Conservation (phyloP, 257 asterid genomes). For the Asclepias syriaca region DNA sequence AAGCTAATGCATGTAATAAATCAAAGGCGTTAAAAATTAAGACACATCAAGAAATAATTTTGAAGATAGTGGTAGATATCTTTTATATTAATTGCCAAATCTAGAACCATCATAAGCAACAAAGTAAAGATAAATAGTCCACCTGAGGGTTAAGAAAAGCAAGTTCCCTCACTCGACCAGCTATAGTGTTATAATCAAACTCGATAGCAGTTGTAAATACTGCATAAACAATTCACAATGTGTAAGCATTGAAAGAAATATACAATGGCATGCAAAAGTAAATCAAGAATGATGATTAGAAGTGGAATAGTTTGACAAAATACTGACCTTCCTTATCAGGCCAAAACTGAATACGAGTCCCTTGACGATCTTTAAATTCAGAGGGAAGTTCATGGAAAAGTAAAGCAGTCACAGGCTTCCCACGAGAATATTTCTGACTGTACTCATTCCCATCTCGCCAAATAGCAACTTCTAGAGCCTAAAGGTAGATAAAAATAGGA, state of each 20-base stretch:
- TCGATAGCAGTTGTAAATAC: slow-evolving; percentile 77
- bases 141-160: slow-evolving; percentile 99
- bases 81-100: too few relatives aligned
- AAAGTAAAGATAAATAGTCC: slow-evolving; percentile 15
- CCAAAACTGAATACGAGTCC: slow-evolving; percentile 85
- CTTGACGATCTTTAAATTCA: slow-evolving; percentile 47
- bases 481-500: slow-evolving; percentile 20
- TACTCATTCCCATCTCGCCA: slow-evolving; percentile 93
- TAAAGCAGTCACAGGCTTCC: slow-evolving; percentile 68
- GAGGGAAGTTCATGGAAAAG: slow-evolving; percentile 54
- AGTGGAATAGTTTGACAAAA: slow-evolving; percentile 4
- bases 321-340: slow-evolving; percentile 86
- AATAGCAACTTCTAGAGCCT: slow-evolving; percentile 84
- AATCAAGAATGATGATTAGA: slow-evolving; percentile 1
- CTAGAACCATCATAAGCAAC: slow-evolving; percentile 1
- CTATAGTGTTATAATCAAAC: slow-evolving; percentile 79
- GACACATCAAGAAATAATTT: neutral
- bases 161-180: slow-evolving; percentile 94
- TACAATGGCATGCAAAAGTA: neutral
- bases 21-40: neutral
- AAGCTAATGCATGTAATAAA: neutral
- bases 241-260: neutral
- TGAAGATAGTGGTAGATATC: neutral
- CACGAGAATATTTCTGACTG: slow-evolving; percentile 83
- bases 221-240: slow-evolving; percentile 29